Evolutionary conservation across 2,329 filamentous ascomycete genomes (phyloP).

Genomic region (Arthrobotrys iridis): DNA sequence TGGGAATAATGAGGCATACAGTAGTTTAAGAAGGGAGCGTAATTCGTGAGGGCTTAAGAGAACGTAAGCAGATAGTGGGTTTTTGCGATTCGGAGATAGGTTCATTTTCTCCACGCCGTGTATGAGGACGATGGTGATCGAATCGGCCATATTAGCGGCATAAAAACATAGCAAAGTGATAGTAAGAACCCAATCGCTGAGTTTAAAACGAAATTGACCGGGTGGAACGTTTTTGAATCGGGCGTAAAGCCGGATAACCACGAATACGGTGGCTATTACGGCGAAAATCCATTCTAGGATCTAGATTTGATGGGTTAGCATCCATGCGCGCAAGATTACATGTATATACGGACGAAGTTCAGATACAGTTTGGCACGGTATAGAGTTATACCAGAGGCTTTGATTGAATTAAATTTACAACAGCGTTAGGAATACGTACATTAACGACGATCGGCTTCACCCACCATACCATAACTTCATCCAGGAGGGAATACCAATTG

Average conservation of each 20-base stretch:
- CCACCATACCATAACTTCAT: constrained; percentile 22
- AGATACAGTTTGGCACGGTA: no score
- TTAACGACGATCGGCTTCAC: constrained; percentile 18
- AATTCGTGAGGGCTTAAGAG: background rate
- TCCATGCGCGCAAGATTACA: background rate
- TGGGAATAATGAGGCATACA: constrained; percentile 21
- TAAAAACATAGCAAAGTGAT: constrained; percentile 40
- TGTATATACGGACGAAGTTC: no score
- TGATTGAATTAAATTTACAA: no score
- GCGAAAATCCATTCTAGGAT: constrained; percentile 35
- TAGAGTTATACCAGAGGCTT: no score
- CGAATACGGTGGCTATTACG: constrained; percentile 17
- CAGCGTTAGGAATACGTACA: background rate
- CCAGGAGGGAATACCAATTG: background rate
- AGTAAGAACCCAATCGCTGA: constrained; percentile 19
- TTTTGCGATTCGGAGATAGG: background rate
- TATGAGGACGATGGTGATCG: constrained; percentile 10
- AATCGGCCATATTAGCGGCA: constrained; percentile 2
- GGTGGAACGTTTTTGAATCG: background rate
- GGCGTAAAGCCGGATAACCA: constrained; percentile 24
- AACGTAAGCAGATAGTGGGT: constrained; percentile 15
- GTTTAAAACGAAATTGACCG: constrained; percentile 9
- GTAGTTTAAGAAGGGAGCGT: constrained; percentile 4
- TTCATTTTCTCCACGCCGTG: constrained; percentile 15
- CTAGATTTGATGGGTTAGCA: background rate